phyloP scores from a whole-genome alignment of 257 asterid genomes.

The Thymus mandschuricus region DNA sequence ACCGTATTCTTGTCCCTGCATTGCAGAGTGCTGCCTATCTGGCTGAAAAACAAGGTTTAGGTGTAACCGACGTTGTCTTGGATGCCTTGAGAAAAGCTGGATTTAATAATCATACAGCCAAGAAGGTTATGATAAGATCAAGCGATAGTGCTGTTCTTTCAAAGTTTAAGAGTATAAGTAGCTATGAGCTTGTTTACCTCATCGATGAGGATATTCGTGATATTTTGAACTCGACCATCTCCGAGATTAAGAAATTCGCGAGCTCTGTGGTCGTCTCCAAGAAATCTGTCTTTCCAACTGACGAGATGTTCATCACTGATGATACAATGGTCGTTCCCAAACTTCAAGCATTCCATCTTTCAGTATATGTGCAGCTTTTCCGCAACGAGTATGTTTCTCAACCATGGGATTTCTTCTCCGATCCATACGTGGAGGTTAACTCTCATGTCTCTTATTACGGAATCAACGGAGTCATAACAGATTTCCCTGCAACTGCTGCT shows the following conservation, averaged over 20 bases:
- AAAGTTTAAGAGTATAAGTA: constrained; percentile 46
- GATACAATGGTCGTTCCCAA: constrained; percentile 55
- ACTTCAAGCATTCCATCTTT: constrained; percentile 54
- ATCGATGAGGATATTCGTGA: constrained; percentile 57
- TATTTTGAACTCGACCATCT: constrained; percentile 61
- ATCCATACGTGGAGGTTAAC: constrained; percentile 73
- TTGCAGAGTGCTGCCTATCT: constrained; percentile 81
- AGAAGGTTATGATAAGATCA: constrained; percentile 68
- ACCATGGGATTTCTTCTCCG: constrained; percentile 88
- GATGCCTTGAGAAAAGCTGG: constrained; percentile 58
- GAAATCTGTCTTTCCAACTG: constrained; percentile 52
- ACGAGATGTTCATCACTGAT: constrained; percentile 33
- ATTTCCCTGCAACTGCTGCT: constrained; percentile 73
- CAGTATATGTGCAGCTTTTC: constrained; percentile 63
- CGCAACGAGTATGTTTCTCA: constrained; percentile 80
- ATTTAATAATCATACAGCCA: constrained; percentile 49
- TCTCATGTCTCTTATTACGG: constrained; percentile 27
- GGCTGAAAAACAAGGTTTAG: constrained; percentile 68
- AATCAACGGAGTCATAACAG: constrained; percentile 63
- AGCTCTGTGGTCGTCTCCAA: constrained; percentile 65
- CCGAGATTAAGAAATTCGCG: constrained; percentile 62
- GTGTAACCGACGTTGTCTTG: constrained; percentile 62
- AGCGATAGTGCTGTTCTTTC: constrained; percentile 65
- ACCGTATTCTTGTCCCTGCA: constrained; percentile 16
- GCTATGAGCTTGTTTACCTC: constrained; percentile 70